Evolutionary conservation across 2,329 filamentous ascomycete genomes (phyloP).

Genomic region (Diaporthe australafricana): DNA sequence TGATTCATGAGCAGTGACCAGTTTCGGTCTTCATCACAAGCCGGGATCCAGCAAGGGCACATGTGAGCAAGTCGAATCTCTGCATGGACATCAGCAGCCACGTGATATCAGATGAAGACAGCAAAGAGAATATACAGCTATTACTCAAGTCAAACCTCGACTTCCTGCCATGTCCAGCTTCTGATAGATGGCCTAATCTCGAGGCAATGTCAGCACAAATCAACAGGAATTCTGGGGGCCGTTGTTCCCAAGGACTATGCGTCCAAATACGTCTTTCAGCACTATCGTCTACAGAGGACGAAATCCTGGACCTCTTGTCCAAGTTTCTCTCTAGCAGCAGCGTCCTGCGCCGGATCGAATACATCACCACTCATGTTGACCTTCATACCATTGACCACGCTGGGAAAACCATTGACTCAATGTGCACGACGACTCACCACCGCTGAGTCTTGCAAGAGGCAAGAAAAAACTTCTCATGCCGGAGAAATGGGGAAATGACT

Average conservation of each 20-base stretch:
- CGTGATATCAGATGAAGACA: constrained; percentile 41
- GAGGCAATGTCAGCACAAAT: constrained; percentile 40
- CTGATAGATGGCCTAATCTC: constrained; percentile 23
- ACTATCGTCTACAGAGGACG: constrained; percentile 37
- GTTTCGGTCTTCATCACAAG: constrained; percentile 45
- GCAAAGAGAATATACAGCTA: constrained; percentile 41
- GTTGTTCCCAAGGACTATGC: constrained; percentile 48
- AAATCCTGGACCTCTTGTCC: constrained; percentile 37
- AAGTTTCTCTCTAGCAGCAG: constrained; percentile 38
- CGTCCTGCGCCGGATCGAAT: constrained; percentile 42
- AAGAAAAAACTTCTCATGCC: constrained; percentile 36
- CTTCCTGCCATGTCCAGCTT: constrained; percentile 37
- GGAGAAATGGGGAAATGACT: constrained; percentile 41
- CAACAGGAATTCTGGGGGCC: constrained; percentile 42
- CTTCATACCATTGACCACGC: constrained; percentile 41
- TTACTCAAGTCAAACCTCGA: constrained; percentile 42
- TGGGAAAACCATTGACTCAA: constrained; percentile 38
- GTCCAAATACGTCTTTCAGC: constrained; percentile 41
- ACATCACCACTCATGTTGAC: constrained; percentile 34
- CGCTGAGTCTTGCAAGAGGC: neutral
- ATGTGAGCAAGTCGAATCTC: neutral
- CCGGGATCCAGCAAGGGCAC: constrained; percentile 38
- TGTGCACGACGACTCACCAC: constrained; percentile 33
- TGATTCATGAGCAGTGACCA: constrained; percentile 42
- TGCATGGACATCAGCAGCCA: constrained; percentile 39